A percentile compares a stretch with the other conserved stretches of the same genome.
Conservation (phyloP, 441 rosid genomes). For the Macaranga tanarius region DNA sequence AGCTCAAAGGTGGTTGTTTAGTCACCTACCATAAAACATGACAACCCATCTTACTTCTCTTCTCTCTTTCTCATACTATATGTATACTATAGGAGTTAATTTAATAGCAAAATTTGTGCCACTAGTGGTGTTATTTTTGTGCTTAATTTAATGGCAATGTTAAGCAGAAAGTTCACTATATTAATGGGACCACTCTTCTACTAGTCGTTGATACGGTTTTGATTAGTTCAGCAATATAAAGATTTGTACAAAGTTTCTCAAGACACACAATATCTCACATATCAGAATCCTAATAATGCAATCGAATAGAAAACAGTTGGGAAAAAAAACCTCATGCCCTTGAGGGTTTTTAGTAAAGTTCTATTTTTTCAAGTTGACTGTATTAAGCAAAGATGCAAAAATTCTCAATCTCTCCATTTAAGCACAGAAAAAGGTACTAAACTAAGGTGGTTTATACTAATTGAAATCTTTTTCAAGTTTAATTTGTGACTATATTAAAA, state of each 20-base stretch:
- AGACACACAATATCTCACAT: not conserved
- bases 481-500: no score
- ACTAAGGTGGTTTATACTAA: no score
- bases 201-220: slow-evolving; percentile 7
- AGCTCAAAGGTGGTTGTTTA: slow-evolving; percentile 51
- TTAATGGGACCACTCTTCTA: slow-evolving; percentile 15
- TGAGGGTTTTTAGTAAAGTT: no score
- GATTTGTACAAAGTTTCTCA: not conserved
- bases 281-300: not conserved
- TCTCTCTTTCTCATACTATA: slow-evolving; percentile 21
- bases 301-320: slow-evolving; percentile 2
- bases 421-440: no score
- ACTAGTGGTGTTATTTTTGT: not conserved
- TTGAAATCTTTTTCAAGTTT: no score
- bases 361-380: not conserved
- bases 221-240: slow-evolving; percentile 11
- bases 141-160: slow-evolving; percentile 12
- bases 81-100: not conserved
- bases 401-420: no score
- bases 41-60: slow-evolving; percentile 41
- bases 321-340: not conserved
- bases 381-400: no score
- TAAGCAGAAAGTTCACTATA: slow-evolving; percentile 1
- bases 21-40: slow-evolving; percentile 58
- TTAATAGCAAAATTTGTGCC: no score